These are phyloP conservation scores for Penicillium vulpinum DNA, from an alignment of 2,329 filamentous ascomycete genomes.

Conservation along the genomic window DNA sequence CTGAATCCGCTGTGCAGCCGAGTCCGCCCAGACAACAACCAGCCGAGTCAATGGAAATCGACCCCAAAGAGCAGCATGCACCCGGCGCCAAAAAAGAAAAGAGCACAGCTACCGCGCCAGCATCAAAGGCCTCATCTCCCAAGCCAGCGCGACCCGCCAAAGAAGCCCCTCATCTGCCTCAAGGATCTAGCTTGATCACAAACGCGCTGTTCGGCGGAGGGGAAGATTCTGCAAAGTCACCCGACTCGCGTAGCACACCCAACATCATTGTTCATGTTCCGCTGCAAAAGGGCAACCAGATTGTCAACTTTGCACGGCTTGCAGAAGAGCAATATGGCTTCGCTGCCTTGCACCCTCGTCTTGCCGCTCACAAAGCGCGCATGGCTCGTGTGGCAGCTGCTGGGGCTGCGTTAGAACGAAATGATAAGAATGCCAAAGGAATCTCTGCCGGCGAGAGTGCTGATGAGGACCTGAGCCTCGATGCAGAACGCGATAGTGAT, in stretches of 20 bases:
- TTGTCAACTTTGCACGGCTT: slow-evolving; percentile 91
- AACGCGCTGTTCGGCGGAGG: slow-evolving; percentile 59
- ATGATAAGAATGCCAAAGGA: slow-evolving; percentile 66
- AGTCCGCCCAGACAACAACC: slow-evolving; percentile 15
- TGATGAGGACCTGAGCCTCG: slow-evolving; percentile 79
- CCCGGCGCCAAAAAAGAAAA: slow-evolving; percentile 45
- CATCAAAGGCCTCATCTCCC: slow-evolving; percentile 56
- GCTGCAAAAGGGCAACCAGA: slow-evolving; percentile 79
- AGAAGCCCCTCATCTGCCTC: slow-evolving; percentile 57
- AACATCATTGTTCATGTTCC: slow-evolving; percentile 84
- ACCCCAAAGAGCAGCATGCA: slow-evolving; percentile 30
- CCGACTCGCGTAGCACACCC: slow-evolving; percentile 54
- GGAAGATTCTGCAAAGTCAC: slow-evolving; percentile 47
- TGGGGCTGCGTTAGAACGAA: slow-evolving; percentile 78
- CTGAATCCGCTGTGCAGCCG: slow-evolving; percentile 17
- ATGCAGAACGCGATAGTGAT: slow-evolving; percentile 71
- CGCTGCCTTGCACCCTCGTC: slow-evolving; percentile 85
- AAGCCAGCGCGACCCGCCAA: slow-evolving; percentile 56
- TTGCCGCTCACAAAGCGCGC: slow-evolving; percentile 84
- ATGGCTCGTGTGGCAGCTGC: slow-evolving; percentile 86
- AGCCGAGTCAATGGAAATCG: slow-evolving; percentile 35
- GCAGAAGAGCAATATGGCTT: slow-evolving; percentile 94
- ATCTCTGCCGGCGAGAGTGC: slow-evolving; percentile 72
- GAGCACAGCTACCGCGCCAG: slow-evolving; percentile 44
- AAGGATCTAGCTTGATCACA: slow-evolving; percentile 64